Base-by-base conservation (phyloP, 1,284 basidiomycete genomes). In the Tremellales sp. region DNA sequence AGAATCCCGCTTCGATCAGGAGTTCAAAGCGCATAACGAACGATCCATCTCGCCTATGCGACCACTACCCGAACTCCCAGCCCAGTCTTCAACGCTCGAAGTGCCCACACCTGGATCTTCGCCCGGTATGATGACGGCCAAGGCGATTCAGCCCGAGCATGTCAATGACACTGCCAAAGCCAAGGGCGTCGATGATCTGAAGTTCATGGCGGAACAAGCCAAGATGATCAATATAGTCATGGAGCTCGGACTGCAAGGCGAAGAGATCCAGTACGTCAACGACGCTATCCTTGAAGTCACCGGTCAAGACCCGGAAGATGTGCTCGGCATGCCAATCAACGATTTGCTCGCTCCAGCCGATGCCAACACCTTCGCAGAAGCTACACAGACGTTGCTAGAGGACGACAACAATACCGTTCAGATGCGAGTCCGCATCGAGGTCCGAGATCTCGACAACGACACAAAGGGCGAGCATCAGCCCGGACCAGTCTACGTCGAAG, bases 371-470 rank as follows among this genome's bases (percentile, higher is more conserved):
- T 97, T 99, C 75, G 82, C 83, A 43, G 86, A 89, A 62, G 94
- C 93, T 0, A 93, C 87, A 0, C 81, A 85, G 45, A 84, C 85
- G 49, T 80, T 99, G 27, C 83, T 87, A 55, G 84, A 87, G 48
- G 91, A 97, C 66, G 90, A 96, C 64, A 90, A 89, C 23, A 90
- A 92, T 65, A 98, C 94, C 0, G 84, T 97, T 43, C 91, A 98
- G 70, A 86, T 89, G 41, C 83, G 84, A 43, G 97, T 98, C 78
- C 85, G 85, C 52, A 80, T 97, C 40, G 84, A 85, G 59, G 67
- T 70, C 4, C 67, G 70, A 43, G 66, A 69, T 12, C 45, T 60
- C 7, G 63, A 60, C 25, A 65, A 65, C 13, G 64, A 62, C 1
- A 64, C 66, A 21, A 52, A 65, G 17, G 67, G 64, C 8, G 67